Base-by-base conservation (phyloP, 202 grass and related monocot species). In the Miscanthus sacchariflorus region DNA sequence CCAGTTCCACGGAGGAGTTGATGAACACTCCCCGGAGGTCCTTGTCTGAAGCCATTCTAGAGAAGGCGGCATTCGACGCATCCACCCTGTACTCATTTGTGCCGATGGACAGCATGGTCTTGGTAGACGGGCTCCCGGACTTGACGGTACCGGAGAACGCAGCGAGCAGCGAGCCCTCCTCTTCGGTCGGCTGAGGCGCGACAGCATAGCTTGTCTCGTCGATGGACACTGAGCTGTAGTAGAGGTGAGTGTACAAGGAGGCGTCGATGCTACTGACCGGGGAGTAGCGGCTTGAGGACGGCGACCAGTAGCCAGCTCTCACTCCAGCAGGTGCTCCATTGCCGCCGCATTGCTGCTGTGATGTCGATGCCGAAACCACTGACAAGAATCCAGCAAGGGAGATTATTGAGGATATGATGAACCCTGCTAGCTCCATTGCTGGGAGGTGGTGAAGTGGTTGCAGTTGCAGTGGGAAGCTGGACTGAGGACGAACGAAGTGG, bases 161-260 rank as follows among this genome's bases (percentile, higher is more conserved):
- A 15, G 77, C 63, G 0, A 97, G 83, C 67, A 52, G 17, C 0
- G 77, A 59, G 58, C 84, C 46, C 58, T 84, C 56, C 65, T 86
- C 80, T 4, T 91, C 87, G 1, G 81, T 6, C 0, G 63, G 70
- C 11, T 84, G 84, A 5, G 78, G 63, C 18, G 68, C 23, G 18
- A 56, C 50, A 0, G 69, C n/a, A 35, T 70, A 90, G 76, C 81
- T 21, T 11, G 48, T 71, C 45, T 88, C 87, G 14, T 94, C 92
- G 49, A 93, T 86, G 68, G 81, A 87, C 42, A 94, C 72, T 2
- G 92, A 90, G 84, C 63, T 92, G 89, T 97, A 97, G 81, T 94
- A 97, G 81, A 97, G 81, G 72, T 97, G 95, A 48, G 88, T 93
- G 84, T 91, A 97, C 72, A 94, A 75, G 23, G 92, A 91, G 17